Conservation (phyloP, 225 moss, liverwort and hornwort genomes). For the Pseudoscleropodium purum region DNA sequence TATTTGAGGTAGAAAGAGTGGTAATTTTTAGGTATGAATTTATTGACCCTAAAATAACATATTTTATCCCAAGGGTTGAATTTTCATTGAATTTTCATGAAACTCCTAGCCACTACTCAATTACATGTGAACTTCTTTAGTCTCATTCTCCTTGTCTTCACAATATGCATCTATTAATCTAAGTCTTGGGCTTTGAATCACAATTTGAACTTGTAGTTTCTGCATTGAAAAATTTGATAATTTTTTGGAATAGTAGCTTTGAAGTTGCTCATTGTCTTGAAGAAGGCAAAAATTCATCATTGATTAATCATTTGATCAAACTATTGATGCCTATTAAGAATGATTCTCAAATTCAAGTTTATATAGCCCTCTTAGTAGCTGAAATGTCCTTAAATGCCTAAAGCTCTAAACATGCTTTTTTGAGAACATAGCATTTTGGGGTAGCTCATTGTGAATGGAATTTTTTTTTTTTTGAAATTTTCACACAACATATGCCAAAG, state of each 20-base stretch:
- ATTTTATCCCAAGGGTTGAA: accelerated
- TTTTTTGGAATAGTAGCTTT: neutral
- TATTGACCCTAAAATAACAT: neutral
- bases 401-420: too few relatives aligned
- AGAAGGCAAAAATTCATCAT: accelerated
- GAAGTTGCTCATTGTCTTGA: neutral
- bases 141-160: neutral
- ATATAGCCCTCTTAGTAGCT: accelerated
- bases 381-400: accelerated
- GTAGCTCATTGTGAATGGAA: too few relatives aligned
- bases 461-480: too few relatives aligned
- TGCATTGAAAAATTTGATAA: neutral
- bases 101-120: neutral
- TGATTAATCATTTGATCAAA: neutral
- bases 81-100: accelerated
- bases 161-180: neutral
- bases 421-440: too few relatives aligned
- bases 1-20: accelerated
- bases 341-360: neutral
- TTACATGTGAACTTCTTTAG: neutral
- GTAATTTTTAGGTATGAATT: accelerated
- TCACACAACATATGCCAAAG: too few relatives aligned
- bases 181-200: neutral
- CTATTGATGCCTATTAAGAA: too few relatives aligned
- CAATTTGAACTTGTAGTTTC: neutral